Conservation (phyloP, 371 early-diverging fungal genomes). For the Entomophthora muscae region DNA sequence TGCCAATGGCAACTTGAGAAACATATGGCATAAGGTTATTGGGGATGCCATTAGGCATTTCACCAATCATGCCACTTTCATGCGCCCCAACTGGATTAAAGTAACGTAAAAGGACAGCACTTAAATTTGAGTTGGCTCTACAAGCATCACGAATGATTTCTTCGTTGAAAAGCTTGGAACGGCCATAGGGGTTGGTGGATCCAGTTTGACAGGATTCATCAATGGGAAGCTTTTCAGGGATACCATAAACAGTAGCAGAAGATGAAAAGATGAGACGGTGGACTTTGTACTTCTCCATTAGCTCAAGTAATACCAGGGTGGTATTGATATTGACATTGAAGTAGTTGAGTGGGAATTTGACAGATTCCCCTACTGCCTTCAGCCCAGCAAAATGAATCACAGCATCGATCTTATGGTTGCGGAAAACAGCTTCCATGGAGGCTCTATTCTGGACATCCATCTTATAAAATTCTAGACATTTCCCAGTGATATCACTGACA, state of each 20-base stretch:
- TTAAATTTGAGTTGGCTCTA: slow-evolving; percentile 33
- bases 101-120: slow-evolving; percentile 54
- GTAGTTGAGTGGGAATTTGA: slow-evolving; percentile 60
- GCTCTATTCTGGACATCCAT: slow-evolving; percentile 28
- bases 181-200: slow-evolving; percentile 70
- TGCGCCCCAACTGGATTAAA: slow-evolving; percentile 90
- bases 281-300: slow-evolving; percentile 40
- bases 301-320: slow-evolving; percentile 46
- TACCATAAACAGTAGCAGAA: slow-evolving; percentile 72
- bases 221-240: slow-evolving; percentile 32
- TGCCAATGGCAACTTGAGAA: slow-evolving; percentile 57
- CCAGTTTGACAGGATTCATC: slow-evolving; percentile 39
- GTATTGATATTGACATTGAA: slow-evolving; percentile 76
- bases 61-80: slow-evolving; percentile 68
- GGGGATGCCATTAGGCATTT: slow-evolving; percentile 66
- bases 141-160: slow-evolving; percentile 51
- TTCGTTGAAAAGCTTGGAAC: slow-evolving; percentile 69
- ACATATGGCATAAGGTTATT: slow-evolving; percentile 82
- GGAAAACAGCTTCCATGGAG: slow-evolving; percentile 12
- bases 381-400: slow-evolving; percentile 85
- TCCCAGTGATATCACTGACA: slow-evolving; percentile 37
- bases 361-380: slow-evolving; percentile 81
- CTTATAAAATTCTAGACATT: slow-evolving; percentile 28
- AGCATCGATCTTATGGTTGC: slow-evolving; percentile 26
- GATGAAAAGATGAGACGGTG: slow-evolving; percentile 69